Conservation (phyloP, 306 rosid genomes). For the Mimosa bimucronata region DNA sequence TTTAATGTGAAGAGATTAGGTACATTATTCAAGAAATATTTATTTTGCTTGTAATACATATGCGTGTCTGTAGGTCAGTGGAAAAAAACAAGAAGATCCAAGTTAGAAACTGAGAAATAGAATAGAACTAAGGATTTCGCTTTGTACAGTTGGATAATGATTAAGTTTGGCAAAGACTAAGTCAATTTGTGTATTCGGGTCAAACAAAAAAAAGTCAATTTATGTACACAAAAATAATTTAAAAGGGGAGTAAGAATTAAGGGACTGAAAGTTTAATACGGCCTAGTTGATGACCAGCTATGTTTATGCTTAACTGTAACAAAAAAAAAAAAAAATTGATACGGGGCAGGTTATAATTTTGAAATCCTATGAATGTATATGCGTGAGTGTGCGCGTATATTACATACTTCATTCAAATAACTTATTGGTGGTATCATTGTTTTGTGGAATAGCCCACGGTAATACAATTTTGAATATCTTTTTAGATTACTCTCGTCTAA, state of each 20-base stretch:
- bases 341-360: not conserved
- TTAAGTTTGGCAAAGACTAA: not conserved
- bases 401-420: not conserved
- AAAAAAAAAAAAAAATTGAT: no score
- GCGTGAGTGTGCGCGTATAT: not conserved
- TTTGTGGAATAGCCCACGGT: not conserved
- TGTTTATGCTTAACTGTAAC: no score
- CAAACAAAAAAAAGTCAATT: not conserved
- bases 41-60: not conserved
- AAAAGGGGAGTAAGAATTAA: not conserved
- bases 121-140: not conserved
- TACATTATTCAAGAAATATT: not conserved
- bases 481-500: not conserved
- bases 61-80: no score
- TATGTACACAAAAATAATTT: not conserved
- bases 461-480: not conserved
- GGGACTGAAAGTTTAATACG: not conserved
- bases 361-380: not conserved
- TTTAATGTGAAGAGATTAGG: not conserved
- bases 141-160: not conserved
- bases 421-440: not conserved
- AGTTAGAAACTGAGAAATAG: not conserved
- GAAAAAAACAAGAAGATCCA: not conserved
- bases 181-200: no score
- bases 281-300: no score